Base-by-base conservation (phyloP, 108 stramenopile genomes). In the Fragilaria radians region DNA sequence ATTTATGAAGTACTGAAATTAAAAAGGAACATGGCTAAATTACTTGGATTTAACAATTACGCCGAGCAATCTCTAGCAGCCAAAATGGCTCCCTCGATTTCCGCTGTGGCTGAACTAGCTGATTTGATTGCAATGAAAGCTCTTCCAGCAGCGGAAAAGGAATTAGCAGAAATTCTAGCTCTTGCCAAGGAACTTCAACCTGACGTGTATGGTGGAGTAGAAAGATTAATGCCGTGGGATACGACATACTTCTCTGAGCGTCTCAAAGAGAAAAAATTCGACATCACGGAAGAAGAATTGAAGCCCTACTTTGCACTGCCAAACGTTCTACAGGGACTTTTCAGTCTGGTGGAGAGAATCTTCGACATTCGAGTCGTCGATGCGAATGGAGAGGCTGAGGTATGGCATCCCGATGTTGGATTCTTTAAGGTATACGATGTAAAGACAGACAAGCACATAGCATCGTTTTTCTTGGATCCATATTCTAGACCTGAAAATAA, bases 301-400 rank as follows among this genome's bases (percentile, higher is more conserved):
- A 83, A 96, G 22, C 95, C 96, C 0, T 99, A 96, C 71, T 99
- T 97, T 71, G 88, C 94, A 18, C 66, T 99, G n/a, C 89, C 93
- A 27, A 70, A 81, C 25, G 96, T 97, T 5, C 79, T 97, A 48
- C 78, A 86, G 21, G 98, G 98, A 23, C 80, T 99, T 82, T 99
- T 99, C 66, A 76, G 72, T 14, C 65, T 97, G 61, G 77, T 95
- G 19, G 72, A 92, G 45, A 80, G 94, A 42, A 75, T 98, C 33
- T 98, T 98, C 63, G 85, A 85, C 61, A 77, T 98, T 50, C 70
- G 78, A 54, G 92, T 97, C 52, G 71, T 75, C 36, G 69, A 71
- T 19, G 94, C 95, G 0, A 88, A 94, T 54, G 95, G 95, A 2
- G 86, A 90, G 54, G 93, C 86, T 5, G 92, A 96, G 57, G 89